Conservation (phyloP, 2,329 filamentous ascomycete genomes). For the Aspergillus tubingensis region DNA sequence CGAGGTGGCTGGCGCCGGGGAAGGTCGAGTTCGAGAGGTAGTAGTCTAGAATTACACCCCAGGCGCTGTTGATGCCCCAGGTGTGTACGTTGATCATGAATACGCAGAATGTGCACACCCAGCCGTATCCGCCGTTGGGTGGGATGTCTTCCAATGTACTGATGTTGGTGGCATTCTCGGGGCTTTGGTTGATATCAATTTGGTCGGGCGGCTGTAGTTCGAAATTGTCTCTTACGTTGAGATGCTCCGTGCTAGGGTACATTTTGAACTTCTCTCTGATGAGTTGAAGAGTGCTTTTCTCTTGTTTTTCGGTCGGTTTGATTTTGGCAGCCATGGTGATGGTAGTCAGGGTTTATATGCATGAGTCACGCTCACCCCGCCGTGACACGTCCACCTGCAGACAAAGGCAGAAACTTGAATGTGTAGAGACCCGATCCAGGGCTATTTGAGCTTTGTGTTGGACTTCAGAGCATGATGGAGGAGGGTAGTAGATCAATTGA, state of each 20-base stretch:
- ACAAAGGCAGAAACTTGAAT: too few species aligned
- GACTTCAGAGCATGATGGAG: too few species aligned
- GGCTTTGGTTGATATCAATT: background rate
- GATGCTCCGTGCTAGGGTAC: background rate
- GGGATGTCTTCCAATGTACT: slow-evolving; percentile 13
- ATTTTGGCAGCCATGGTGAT: too few species aligned
- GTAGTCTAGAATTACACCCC: slow-evolving; percentile 47
- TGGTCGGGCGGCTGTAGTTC: background rate
- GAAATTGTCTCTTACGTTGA: background rate
- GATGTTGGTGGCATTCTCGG: background rate
- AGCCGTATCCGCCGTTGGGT: slow-evolving; percentile 37
- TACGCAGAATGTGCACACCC: slow-evolving; percentile 29
- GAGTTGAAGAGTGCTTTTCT: too few species aligned
- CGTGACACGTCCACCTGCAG: too few species aligned
- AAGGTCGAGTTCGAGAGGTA: slow-evolving; percentile 40
- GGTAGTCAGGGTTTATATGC: too few species aligned
- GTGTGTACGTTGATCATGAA: slow-evolving; percentile 35
- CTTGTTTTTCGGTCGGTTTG: too few species aligned
- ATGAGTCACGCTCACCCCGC: too few species aligned
- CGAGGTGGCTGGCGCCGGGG: slow-evolving; percentile 24
- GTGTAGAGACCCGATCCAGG: too few species aligned
- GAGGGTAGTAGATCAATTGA: too few species aligned
- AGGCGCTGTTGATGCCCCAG: slow-evolving; percentile 37
- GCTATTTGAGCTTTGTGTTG: too few species aligned
- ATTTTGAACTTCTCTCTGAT: background rate